Percentiles rank a stretch among this genome's conserved stretches.
These are phyloP conservation scores for Quercus engelmannii DNA, from an alignment of 306 rosid genomes.

Conservation along the genomic window DNA sequence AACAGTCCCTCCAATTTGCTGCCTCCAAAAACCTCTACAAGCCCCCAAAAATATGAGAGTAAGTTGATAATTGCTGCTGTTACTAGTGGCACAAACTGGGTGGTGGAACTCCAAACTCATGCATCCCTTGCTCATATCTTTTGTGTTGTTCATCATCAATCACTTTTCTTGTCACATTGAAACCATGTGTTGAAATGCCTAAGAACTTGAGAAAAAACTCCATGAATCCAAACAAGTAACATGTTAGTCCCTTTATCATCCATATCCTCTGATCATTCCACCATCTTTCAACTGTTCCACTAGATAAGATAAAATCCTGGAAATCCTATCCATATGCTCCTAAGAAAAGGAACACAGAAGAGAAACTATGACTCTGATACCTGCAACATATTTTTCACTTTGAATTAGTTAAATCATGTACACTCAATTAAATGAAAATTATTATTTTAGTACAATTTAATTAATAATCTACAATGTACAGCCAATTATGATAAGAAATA, in stretches of 20 bases:
- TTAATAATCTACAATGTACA: too few species aligned
- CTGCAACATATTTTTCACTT: slow-evolving; percentile 4
- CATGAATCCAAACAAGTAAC: slow-evolving; percentile 17
- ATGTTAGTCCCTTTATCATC: slow-evolving; percentile 32
- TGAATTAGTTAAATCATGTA: background rate
- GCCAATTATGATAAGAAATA: too few species aligned
- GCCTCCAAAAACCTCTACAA: background rate
- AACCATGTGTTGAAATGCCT: slow-evolving; percentile 18
- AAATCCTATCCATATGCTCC: slow-evolving; percentile 35
- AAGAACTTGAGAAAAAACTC: slow-evolving; percentile 26
- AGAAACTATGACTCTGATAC: slow-evolving; percentile 26
- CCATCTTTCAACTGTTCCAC: slow-evolving; percentile 31
- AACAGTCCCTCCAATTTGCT: slow-evolving; percentile 12
- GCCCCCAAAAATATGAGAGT: slow-evolving; percentile 12
- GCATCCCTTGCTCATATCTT: slow-evolving; percentile 30
- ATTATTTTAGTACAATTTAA: too few species aligned
- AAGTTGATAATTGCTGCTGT: slow-evolving; percentile 30
- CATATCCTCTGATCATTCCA: slow-evolving; percentile 56
- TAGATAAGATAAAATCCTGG: slow-evolving; percentile 12
- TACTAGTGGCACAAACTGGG: slow-evolving; percentile 30
- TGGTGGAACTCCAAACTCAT: slow-evolving; percentile 36
- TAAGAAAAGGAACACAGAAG: slow-evolving; percentile 23
- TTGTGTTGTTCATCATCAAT: slow-evolving; percentile 29
- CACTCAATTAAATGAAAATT: too few species aligned
- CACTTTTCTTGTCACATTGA: slow-evolving; percentile 42